Evolutionary conservation across 192 early-diverging fungal species (phyloP).

Genomic region (Coemansia sp.): DNA sequence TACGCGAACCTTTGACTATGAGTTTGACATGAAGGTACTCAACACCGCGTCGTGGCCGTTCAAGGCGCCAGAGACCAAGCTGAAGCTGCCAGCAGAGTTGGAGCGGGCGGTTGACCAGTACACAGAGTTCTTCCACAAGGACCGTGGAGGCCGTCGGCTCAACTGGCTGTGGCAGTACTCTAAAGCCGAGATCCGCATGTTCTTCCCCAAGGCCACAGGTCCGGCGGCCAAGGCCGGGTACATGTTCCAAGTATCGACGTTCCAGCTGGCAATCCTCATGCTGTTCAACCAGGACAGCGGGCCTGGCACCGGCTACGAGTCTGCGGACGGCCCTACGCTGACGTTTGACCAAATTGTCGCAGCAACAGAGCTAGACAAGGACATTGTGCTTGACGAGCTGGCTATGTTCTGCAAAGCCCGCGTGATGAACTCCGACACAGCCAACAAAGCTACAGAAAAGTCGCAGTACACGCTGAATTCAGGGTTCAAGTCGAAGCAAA

Average conservation of each 20-base stretch:
- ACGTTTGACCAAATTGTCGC: conserved; percentile 73
- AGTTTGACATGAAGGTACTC: conserved; percentile 86
- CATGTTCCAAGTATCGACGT: conserved; percentile 67
- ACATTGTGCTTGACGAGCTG: conserved; percentile 66
- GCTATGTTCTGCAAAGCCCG: conserved; percentile 81
- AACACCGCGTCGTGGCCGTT: conserved; percentile 90
- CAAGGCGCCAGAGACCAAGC: conserved; percentile 68
- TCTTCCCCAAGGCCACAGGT: conserved; percentile 74
- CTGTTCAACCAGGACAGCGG: conserved; percentile 73
- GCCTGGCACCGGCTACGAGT: conserved; percentile 59
- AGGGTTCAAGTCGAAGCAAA: conserved; percentile 83
- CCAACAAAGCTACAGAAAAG: conserved; percentile 11
- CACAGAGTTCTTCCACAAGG: conserved; percentile 81
- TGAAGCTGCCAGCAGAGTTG: conserved; percentile 87
- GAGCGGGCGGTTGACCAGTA: conserved; percentile 81
- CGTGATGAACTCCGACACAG: conserved; percentile 54
- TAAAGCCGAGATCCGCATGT: conserved; percentile 91
- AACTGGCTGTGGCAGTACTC: conserved; percentile 93
- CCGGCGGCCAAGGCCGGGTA: conserved; percentile 64
- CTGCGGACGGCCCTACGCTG: conserved; percentile 36
- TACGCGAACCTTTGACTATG: conserved; percentile 47
- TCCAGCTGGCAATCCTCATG: conserved; percentile 91
- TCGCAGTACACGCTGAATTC: conserved; percentile 73
- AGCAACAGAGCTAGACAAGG: conserved; percentile 68
- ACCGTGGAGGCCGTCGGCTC: conserved; percentile 86